phyloP scores from a whole-genome alignment of 306 rosid genomes.

The Cucurbita pepo region DNA sequence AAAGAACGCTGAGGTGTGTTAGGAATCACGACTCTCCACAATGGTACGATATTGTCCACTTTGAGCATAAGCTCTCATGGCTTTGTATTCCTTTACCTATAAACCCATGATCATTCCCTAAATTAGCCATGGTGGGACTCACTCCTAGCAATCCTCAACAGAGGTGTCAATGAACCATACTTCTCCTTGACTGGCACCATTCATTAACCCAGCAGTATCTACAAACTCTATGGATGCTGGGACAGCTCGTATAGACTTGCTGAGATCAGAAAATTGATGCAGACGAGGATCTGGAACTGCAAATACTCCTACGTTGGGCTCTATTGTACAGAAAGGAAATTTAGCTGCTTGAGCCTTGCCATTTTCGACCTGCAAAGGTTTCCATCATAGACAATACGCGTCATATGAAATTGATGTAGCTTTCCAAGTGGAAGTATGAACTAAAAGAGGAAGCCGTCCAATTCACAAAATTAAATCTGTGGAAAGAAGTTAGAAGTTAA shows the following conservation, averaged over 20 bases:
- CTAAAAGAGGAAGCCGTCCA: not conserved
- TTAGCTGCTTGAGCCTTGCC: constrained; percentile 99
- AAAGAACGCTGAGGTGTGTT: not conserved
- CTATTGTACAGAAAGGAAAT: constrained; percentile 95
- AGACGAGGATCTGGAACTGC: constrained; percentile 96
- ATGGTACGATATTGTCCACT: too few relatives aligned
- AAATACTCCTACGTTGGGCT: constrained; percentile 95
- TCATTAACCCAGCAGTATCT: constrained; percentile 94
- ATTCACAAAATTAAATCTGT: not conserved
- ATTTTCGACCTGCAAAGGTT: constrained; percentile 65
- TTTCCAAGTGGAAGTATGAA: not conserved
- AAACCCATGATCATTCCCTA: too few relatives aligned
- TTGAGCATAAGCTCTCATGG: too few relatives aligned
- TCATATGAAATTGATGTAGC: not conserved
- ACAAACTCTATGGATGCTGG: constrained; percentile 94
- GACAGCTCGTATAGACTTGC: constrained; percentile 71
- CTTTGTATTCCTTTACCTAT: too few relatives aligned
- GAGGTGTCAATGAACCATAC: constrained; percentile 17
- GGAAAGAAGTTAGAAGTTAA: not conserved
- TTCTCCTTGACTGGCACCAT: constrained; percentile 98
- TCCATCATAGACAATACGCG: not conserved
- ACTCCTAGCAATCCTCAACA: too few relatives aligned
- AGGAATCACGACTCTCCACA: too few relatives aligned
- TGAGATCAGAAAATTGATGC: constrained; percentile 69
- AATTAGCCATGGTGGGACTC: too few relatives aligned